These are phyloP conservation scores for Neofusicoccum sp. DNA, from an alignment of 2,329 filamentous ascomycete species.

Conservation along the genomic window DNA sequence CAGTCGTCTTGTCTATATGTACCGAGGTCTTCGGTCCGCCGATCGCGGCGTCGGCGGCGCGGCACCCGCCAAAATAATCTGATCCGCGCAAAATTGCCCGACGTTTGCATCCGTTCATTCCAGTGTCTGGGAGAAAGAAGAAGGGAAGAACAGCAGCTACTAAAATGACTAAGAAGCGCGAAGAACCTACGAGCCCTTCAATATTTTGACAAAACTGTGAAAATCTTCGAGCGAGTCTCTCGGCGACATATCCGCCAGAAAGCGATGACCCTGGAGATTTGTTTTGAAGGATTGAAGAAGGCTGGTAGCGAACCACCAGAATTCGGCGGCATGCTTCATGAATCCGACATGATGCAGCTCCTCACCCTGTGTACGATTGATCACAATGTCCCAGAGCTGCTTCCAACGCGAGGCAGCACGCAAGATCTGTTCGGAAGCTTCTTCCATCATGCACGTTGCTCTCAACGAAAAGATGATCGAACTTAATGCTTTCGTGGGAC, in stretches of 20 bases:
- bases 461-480: slow-evolving; percentile 18
- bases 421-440: neutral
- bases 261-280: slow-evolving; percentile 4
- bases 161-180: too few relatives aligned
- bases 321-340: slow-evolving; percentile 20
- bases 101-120: too few relatives aligned
- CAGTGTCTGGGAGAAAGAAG: too few relatives aligned
- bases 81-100: too few relatives aligned
- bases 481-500: slow-evolving; percentile 1
- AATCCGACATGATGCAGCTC: slow-evolving; percentile 19
- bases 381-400: slow-evolving; percentile 19
- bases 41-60: too few relatives aligned
- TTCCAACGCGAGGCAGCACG: slow-evolving; percentile 24
- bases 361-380: neutral
- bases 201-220: slow-evolving; percentile 14
- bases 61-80: too few relatives aligned
- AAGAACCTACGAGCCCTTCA: too few relatives aligned
- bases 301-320: slow-evolving; percentile 23
- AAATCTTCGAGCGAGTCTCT: slow-evolving; percentile 20
- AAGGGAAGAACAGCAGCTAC: too few relatives aligned
- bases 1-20: too few relatives aligned
- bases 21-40: too few relatives aligned
- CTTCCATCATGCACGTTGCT: slow-evolving; percentile 8
- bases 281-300: slow-evolving; percentile 11
- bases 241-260: slow-evolving; percentile 15